These are phyloP conservation scores for Wickerhamiella allomyrinae DNA, from an alignment of 805 yeast genomes.

Conservation along the genomic window DNA sequence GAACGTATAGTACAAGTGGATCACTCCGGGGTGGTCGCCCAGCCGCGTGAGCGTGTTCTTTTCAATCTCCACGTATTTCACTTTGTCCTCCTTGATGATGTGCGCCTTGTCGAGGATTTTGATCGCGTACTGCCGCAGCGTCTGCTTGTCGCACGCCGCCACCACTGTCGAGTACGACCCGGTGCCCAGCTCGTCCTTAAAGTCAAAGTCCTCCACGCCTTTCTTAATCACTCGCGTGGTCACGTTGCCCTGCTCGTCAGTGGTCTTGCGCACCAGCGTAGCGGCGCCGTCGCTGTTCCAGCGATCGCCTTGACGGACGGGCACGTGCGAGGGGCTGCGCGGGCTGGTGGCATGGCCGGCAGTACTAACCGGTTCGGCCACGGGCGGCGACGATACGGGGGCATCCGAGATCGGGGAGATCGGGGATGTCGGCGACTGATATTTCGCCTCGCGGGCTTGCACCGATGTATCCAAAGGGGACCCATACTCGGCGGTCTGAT, in stretches of 20 bases:
- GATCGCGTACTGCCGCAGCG: constrained; percentile 69
- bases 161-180: constrained; percentile 93
- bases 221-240: constrained; percentile 37
- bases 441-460: too few species aligned
- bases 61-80: constrained; percentile 91
- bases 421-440: too few species aligned
- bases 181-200: constrained; percentile 81
- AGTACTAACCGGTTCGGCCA: background rate
- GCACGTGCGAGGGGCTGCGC: background rate
- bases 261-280: constrained; percentile 13
- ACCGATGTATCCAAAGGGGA: too few species aligned
- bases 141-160: constrained; percentile 66
- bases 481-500: too few species aligned
- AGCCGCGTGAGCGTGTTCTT: constrained; percentile 75
- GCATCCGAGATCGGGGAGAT: too few species aligned
- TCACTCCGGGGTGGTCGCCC: constrained; percentile 91
- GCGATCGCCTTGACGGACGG: background rate
- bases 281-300: constrained; percentile 10
- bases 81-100: constrained; percentile 85
- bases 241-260: constrained; percentile 30
- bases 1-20: constrained; percentile 81
- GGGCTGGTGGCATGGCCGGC: background rate
- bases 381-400: background rate
- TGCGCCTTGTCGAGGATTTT: constrained; percentile 85
- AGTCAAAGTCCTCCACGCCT: constrained; percentile 70